phyloP scores from a whole-genome alignment of 2,329 filamentous ascomycete genomes.

The Diaporthe sp. region DNA sequence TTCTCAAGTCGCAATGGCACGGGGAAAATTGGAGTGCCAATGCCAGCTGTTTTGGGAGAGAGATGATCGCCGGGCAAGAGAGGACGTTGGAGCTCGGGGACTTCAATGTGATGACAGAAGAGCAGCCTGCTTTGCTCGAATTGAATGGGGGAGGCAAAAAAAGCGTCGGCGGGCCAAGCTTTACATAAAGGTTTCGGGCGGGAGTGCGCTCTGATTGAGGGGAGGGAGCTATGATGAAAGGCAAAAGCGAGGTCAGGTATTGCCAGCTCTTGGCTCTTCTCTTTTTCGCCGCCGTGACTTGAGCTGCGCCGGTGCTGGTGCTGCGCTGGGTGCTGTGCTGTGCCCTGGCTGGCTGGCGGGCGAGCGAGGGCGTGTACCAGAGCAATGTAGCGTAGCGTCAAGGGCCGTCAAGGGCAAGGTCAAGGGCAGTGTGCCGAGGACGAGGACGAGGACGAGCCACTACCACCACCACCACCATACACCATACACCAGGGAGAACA shows the following conservation, averaged over 20 bases:
- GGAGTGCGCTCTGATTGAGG: conserved; percentile 14
- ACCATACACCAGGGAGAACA: not conserved
- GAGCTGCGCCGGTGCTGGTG: not conserved
- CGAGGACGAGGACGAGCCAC: not conserved
- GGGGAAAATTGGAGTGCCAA: conserved; percentile 29
- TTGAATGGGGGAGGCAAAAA: not conserved
- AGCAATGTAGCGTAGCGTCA: conserved; percentile 25
- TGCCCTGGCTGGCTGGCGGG: conserved; percentile 25
- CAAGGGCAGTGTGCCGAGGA: conserved; percentile 30
- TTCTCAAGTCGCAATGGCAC: conserved; percentile 27
- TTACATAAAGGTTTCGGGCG: conserved; percentile 36
- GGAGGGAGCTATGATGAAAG: conserved; percentile 39
- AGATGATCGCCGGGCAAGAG: conserved; percentile 10
- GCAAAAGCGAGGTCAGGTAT: conserved; percentile 30
- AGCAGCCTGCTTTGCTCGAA: conserved; percentile 20
- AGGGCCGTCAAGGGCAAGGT: conserved; percentile 17
- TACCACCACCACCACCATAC: not conserved
- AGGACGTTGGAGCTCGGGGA: not conserved
- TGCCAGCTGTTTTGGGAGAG: conserved; percentile 8
- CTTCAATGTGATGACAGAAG: conserved; percentile 12
- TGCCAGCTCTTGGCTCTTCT: conserved; percentile 20
- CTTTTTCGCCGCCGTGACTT: conserved; percentile 8
- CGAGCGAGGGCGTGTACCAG: conserved; percentile 5
- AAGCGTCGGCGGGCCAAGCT: conserved; percentile 35
- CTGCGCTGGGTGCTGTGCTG: conserved; percentile 1